Evolutionary conservation across 305 asterid genomes (phyloP).

Genomic region (Euphrasia arctica): DNA sequence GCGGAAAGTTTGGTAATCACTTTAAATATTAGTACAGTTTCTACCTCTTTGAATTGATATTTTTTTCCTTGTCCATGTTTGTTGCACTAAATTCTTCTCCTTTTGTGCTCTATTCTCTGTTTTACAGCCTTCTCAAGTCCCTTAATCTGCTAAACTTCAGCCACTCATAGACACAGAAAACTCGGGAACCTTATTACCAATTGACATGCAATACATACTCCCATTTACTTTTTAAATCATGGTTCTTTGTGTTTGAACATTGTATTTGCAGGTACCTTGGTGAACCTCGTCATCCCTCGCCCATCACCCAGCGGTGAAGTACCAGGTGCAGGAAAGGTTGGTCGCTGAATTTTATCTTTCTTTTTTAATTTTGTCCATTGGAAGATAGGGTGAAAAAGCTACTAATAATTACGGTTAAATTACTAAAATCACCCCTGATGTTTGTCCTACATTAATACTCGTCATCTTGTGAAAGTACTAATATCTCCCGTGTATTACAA

Average conservation of each 20-base stretch:
- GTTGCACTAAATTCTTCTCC: conserved; percentile 24
- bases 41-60: conserved; percentile 1
- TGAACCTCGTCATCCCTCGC: conserved; percentile 39
- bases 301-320: conserved; percentile 33
- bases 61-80: conserved; percentile 2
- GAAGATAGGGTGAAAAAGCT: neutral
- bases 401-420: neutral
- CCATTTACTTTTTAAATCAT: neutral
- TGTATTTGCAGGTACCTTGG: conserved; percentile 31
- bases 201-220: neutral
- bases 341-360: neutral
- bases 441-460: neutral
- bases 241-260: neutral
- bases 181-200: conserved; percentile 25
- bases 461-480: too few relatives aligned
- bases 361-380: neutral
- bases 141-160: conserved; percentile 34
- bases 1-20: conserved; percentile 71
- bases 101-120: conserved; percentile 31
- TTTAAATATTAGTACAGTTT: neutral
- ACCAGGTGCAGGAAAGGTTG: conserved; percentile 40
- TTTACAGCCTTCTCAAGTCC: conserved; percentile 35
- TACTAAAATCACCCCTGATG: neutral
- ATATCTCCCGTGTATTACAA: neutral
- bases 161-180: conserved; percentile 25